These are phyloP conservation scores for Yamadazyma songkhlaensis DNA, from an alignment of 1,139 yeast species.

Conservation along the genomic window DNA sequence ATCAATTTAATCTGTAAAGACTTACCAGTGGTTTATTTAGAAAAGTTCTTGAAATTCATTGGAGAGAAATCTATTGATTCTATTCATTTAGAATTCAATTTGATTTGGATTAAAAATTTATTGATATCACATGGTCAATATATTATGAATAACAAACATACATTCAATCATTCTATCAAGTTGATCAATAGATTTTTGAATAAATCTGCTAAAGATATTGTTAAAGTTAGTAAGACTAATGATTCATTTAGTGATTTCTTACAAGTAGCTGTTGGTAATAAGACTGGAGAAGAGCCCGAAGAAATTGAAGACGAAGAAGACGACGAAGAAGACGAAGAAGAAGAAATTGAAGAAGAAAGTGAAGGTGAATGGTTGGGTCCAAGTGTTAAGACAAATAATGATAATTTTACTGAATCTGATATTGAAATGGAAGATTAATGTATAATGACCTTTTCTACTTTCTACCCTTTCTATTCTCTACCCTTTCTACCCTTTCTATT, in stretches of 20 bases:
- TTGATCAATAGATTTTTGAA: slow-evolving; percentile 73
- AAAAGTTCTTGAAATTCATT: slow-evolving; percentile 64
- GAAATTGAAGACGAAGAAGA: slow-evolving; percentile 17
- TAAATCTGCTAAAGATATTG: slow-evolving; percentile 72
- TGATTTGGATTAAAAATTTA: slow-evolving; percentile 74
- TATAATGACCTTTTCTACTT: no score
- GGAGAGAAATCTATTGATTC: slow-evolving; percentile 72
- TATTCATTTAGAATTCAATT: slow-evolving; percentile 79
- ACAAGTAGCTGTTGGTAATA: slow-evolving; percentile 19
- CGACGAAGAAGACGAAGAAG: slow-evolving; percentile 19
- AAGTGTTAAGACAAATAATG: slow-evolving; percentile 7
- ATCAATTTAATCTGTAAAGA: slow-evolving; percentile 62
- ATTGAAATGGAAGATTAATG: slow-evolving; percentile 9
- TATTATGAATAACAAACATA: slow-evolving; percentile 60
- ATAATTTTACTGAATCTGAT: slow-evolving; percentile 8
- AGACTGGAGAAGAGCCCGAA: slow-evolving; percentile 16
- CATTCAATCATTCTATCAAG: slow-evolving; percentile 66
- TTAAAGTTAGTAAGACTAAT: slow-evolving; percentile 52
- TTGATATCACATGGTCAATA: slow-evolving; percentile 75
- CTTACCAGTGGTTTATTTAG: slow-evolving; percentile 75
- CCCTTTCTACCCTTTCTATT: no score
- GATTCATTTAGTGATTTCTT: slow-evolving; percentile 50
- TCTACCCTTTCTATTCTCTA: no score
- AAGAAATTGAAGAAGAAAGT: slow-evolving; percentile 14
- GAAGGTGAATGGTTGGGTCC: slow-evolving; percentile 23